Percentiles rank a stretch among this genome's conserved stretches.
phyloP scores from a whole-genome alignment of 2,329 filamentous ascomycete species.

The Cladosporium sp. region DNA sequence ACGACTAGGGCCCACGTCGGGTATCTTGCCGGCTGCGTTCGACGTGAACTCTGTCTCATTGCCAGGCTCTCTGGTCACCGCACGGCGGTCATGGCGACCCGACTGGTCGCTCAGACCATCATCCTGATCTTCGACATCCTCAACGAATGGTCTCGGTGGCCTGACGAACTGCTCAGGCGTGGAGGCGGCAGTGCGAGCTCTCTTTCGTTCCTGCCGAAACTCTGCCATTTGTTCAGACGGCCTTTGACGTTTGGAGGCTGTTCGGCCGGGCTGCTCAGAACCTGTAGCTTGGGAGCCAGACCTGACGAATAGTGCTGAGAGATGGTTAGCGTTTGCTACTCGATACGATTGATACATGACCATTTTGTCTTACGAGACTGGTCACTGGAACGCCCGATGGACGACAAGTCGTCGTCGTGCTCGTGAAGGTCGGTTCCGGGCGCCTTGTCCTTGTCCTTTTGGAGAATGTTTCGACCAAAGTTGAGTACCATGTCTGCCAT shows the following conservation, averaged over 20 bases:
- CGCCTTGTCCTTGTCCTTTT: neutral
- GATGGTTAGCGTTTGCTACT: neutral
- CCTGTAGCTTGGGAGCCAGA: neutral
- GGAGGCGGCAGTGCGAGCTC: neutral
- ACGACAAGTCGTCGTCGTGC: neutral
- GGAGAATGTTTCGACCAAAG: too few species aligned
- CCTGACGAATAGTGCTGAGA: neutral
- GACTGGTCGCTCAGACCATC: neutral
- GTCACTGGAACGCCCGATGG: neutral
- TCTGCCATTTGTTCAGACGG: neutral
- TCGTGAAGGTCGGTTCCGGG: neutral
- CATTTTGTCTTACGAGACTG: neutral
- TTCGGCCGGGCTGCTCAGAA: neutral
- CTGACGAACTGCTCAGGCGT: neutral
- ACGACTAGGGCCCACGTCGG: neutral
- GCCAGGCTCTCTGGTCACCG: neutral
- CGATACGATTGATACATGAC: too few species aligned
- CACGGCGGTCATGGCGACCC: neutral
- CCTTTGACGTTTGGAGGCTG: neutral
- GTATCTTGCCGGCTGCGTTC: neutral
- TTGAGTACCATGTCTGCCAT: too few species aligned
- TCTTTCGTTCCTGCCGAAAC: neutral
- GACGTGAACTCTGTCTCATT: neutral
- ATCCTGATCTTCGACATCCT: neutral
- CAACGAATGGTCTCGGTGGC: neutral